A percentile compares a stretch with the other conserved stretches of the same genome.
Conservation (phyloP, 306 rosid species). For the Senna siamea region DNA sequence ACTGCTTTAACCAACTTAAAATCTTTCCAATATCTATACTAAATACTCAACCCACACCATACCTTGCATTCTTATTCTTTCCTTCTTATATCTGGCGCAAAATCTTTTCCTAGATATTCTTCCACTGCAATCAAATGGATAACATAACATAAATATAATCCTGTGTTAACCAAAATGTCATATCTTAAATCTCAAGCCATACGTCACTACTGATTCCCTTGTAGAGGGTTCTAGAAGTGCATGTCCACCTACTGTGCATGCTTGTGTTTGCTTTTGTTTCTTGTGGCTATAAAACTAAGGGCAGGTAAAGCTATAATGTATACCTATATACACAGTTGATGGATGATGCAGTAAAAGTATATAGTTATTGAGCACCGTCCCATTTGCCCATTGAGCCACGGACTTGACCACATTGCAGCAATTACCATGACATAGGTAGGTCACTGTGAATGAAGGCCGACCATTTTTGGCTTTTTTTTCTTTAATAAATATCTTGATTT, state of each 20-base stretch:
- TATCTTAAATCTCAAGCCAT: conserved; percentile 45
- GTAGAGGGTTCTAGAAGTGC: conserved; percentile 48
- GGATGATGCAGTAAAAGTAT: conserved; percentile 45
- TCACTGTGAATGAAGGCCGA: conserved; percentile 58
- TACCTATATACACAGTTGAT: conserved; percentile 5
- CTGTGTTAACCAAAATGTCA: conserved; percentile 34
- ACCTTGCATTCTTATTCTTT: conserved; percentile 31
- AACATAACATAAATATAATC: neutral
- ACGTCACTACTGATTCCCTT: conserved; percentile 50
- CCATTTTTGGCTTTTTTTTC: conserved; percentile 42
- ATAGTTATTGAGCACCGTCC: conserved; percentile 82
- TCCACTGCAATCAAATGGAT: conserved; percentile 38
- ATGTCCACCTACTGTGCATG: conserved; percentile 46
- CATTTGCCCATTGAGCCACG: conserved; percentile 93
- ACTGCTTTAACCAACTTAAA: conserved; percentile 50
- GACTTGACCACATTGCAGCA: conserved; percentile 55
- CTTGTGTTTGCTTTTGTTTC: conserved; percentile 15
- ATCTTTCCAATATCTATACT: conserved; percentile 72
- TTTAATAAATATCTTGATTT: conserved; percentile 27
- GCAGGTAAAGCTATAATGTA: conserved; percentile 14
- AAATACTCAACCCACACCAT: conserved; percentile 57
- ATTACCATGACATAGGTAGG: conserved; percentile 62
- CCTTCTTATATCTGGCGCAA: conserved; percentile 41
- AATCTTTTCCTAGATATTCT: conserved; percentile 68
- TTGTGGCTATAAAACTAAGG: conserved; percentile 32